Conservation (phyloP, 1,284 basidiomycete genomes). For the Heterobasidion irregulare region DNA sequence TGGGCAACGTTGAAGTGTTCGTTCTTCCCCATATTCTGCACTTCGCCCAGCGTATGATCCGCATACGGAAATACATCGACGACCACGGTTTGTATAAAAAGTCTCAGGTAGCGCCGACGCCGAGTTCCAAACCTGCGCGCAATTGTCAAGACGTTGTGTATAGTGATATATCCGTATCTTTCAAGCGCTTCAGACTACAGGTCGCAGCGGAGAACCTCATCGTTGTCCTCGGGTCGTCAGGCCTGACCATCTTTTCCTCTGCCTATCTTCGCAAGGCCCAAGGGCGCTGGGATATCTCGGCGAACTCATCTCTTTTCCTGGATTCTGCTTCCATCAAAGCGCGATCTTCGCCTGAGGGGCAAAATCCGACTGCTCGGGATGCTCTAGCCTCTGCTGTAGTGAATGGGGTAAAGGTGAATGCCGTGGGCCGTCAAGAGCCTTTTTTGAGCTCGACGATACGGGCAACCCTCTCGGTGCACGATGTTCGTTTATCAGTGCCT, state of each 20-base stretch:
- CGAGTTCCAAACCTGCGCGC: not conserved
- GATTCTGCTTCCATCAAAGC: conserved; percentile 47
- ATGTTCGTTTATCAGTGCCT: conserved; percentile 53
- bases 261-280: conserved; percentile 26
- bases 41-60: conserved; percentile 52
- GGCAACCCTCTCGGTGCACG: conserved; percentile 33
- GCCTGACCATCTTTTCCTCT: conserved; percentile 32
- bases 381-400: conserved; percentile 52
- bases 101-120: not conserved
- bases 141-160: conserved; percentile 1
- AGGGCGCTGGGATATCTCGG: conserved; percentile 27
- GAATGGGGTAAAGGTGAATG: conserved; percentile 34
- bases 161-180: conserved; percentile 22
- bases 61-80: conserved; percentile 24
- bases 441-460: conserved; percentile 30
- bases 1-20: conserved; percentile 37
- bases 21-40: conserved; percentile 55
- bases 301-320: conserved; percentile 40
- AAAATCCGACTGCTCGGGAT: conserved; percentile 35
- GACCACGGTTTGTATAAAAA: not conserved
- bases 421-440: conserved; percentile 35
- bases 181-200: conserved; percentile 38
- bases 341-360: conserved; percentile 34
- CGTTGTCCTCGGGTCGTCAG: conserved; percentile 35
- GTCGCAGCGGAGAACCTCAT: conserved; percentile 45